Evolutionary conservation across 1,139 yeast genomes (phyloP).

Genomic region (Geotrichum fermentans): DNA sequence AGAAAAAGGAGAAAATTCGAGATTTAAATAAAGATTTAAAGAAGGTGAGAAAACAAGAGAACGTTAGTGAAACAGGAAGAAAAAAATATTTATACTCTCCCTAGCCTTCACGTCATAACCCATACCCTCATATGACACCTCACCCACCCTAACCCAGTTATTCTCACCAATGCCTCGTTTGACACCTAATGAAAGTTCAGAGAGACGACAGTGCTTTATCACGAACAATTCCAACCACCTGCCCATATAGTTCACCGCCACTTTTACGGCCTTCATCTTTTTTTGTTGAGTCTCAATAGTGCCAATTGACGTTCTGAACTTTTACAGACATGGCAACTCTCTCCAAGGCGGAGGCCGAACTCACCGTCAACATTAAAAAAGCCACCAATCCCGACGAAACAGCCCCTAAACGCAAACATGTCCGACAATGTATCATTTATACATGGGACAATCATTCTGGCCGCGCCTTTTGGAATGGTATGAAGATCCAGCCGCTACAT

Average conservation of each 20-base stretch:
- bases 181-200: neutral
- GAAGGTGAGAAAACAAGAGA: neutral
- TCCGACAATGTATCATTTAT: constrained; percentile 81
- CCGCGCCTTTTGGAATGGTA: constrained; percentile 78
- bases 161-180: neutral
- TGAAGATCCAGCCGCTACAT: constrained; percentile 75
- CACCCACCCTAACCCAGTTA: neutral
- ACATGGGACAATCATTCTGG: constrained; percentile 95
- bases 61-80: neutral
- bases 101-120: neutral
- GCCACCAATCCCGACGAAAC: constrained; percentile 84
- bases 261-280: no score
- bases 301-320: neutral
- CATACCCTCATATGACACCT: constrained; percentile 1
- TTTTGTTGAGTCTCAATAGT: no score
- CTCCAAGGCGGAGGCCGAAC: constrained; percentile 38
- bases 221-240: no score
- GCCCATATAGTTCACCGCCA: no score
- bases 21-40: constrained; percentile 1
- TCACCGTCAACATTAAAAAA: constrained; percentile 64
- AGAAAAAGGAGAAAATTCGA: constrained; percentile 3
- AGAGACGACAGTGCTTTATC: neutral
- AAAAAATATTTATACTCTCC: constrained; percentile 5
- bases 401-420: constrained; percentile 95
- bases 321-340: constrained; percentile 21